Base-by-base conservation (phyloP, 352 stramenopile species). In the Detonula confervacea region DNA sequence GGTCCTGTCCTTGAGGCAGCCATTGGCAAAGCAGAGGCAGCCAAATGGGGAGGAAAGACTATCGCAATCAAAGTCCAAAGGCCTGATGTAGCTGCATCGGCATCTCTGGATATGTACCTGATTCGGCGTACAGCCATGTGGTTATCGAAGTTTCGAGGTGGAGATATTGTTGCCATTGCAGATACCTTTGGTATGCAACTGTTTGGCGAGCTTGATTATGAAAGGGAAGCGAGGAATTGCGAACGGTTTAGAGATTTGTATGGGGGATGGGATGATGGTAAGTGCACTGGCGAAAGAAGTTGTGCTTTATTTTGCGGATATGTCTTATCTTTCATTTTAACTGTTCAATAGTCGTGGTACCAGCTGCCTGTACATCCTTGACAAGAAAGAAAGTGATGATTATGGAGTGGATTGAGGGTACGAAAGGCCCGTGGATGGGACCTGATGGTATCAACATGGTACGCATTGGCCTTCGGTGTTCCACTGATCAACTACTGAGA, bases 361-460 rank as follows among this genome's bases (percentile, higher is more conserved):
- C 89, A 18, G 24, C 60, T 55, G 76, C 88, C 2, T 90, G 83
- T 63, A 80, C 39, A 42, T 24, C 56, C n/a, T 69, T 94, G 9
- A 93, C 89, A n/a, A 73, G 86, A 37, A 89, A 86, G 71, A 84
- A 79, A 59, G 91, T 96, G 8, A 68, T 96, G 3, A 87, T 94
- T 2, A 90, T 92, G 87, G 91, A 96, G 73, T 96, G 92, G 92
- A 77, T 96, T n/a, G 90, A 96, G 22, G 93, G 93, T 8, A 80
- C 77, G 35, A 96, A 95, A 74, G 91, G 90, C 18, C 91, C 91
- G 18, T 95, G 93, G 91, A 73, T 72, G 16, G 83, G 90, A 46
- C 60, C 90, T 54, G 84, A 88, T 54, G 90, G 87, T 20, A 94
- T 93, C 60, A 74, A 92, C 52, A 92, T 96, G 79, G 87, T 96